Percentiles rank a stretch among this genome's conserved stretches.
Evolutionary conservation across 441 rosid genomes (phyloP).

Genomic region (Aleurites moluccanus): DNA sequence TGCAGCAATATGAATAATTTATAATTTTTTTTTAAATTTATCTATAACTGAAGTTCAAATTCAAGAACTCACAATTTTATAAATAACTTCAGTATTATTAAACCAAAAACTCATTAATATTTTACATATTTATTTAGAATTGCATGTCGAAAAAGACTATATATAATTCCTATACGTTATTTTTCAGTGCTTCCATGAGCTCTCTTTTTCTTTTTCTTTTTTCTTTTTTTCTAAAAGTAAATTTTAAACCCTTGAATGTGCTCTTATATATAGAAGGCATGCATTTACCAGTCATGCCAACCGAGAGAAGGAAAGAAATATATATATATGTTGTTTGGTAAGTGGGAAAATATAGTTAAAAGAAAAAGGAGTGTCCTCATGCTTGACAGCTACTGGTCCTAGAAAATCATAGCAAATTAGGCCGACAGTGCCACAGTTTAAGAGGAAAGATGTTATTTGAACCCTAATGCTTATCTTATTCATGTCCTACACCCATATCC

Average conservation of each 20-base stretch:
- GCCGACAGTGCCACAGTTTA: background rate
- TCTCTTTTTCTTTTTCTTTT: too few relatives aligned
- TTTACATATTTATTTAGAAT: too few relatives aligned
- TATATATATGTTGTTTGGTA: background rate
- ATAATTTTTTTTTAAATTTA: too few relatives aligned
- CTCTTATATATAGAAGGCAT: background rate
- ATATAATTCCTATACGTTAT: too few relatives aligned
- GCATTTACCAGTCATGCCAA: background rate
- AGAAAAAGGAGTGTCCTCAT: background rate
- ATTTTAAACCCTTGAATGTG: background rate
- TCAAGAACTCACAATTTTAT: too few relatives aligned
- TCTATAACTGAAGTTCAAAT: too few relatives aligned
- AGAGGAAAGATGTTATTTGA: constrained; percentile 16
- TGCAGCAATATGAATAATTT: too few relatives aligned
- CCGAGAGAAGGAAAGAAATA: background rate
- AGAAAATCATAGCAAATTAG: constrained; percentile 10
- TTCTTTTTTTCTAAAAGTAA: too few relatives aligned
- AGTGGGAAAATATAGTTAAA: background rate
- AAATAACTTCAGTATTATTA: too few relatives aligned
- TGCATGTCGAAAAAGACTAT: too few relatives aligned
- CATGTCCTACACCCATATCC: constrained; percentile 9
- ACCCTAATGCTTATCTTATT: constrained; percentile 14
- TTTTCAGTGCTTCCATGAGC: too few relatives aligned
- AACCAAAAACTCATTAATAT: too few relatives aligned
- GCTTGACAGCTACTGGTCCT: constrained; percentile 17